Base-by-base conservation (phyloP, 192 early-diverging fungal genomes). In the Globomyces pollinis-pini region DNA sequence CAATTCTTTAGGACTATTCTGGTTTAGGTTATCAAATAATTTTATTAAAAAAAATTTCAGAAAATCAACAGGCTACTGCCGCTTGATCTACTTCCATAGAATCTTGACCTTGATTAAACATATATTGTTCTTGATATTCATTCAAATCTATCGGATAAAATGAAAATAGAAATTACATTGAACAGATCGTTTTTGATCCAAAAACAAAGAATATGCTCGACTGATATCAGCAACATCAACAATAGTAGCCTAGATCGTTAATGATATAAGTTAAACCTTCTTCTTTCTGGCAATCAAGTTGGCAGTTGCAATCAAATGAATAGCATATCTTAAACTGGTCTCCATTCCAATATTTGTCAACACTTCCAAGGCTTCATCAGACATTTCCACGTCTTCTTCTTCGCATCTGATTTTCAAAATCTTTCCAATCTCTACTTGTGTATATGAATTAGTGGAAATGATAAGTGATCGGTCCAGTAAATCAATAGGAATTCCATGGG, bases 401-500 rank as follows among this genome's bases (percentile, higher is more conserved):
- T 80, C 78, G 51, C 74, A 76, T 32, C 94, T 79, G 61, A 97
- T 99, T 57, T 77, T 81, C 43, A 99, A 73, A 58, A 99, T 97
- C 51, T 92, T 80, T 53, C 78, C 77, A 52, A 99, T 76, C 61
- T 98, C 95, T 13, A 83, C 70, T 63, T 90, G 88, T 38, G 72
- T 78, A 69, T 97, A 97, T 8, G 93, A 76, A 30, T 76, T 68
- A 30, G 96, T 99, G 61, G 84, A 85, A 58, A 99, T 99, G 60
- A 96, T 99, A 49, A 95, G 78, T 29, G 89, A 66, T 18, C 96
- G 86, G 67, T 99, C 96, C 43, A 96, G 75, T n/a, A 99, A 77
- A 75, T 99, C 96, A 18, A 95, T 85, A 3, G 96, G 96, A 55
- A 99, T 84, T 52, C 96, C 96, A 63, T 99, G 96, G 11, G 96